Conservation (phyloP, 495 filamentous ascomycete genomes). For the Xylaria sp. region DNA sequence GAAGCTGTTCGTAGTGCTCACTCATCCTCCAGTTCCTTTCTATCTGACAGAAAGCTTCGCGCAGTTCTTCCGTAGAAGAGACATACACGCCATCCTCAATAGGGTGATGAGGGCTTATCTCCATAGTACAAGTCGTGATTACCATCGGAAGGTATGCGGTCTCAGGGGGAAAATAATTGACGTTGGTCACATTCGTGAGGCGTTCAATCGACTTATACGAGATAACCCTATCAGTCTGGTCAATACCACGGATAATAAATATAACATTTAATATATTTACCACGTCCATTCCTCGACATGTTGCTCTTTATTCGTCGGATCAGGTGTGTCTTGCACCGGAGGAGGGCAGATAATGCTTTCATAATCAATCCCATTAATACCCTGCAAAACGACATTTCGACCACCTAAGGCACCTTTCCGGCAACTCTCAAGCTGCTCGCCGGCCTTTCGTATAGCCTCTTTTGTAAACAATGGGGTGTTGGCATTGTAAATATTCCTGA, state of each 20-base stretch:
- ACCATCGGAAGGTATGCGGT: conserved; percentile 7
- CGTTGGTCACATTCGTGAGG: not conserved
- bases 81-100: not conserved
- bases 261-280: conserved; percentile 7
- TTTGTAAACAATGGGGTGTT: not conserved
- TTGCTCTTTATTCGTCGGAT: not conserved
- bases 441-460: conserved; percentile 2
- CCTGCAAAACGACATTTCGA: not conserved
- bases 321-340: not conserved
- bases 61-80: conserved; percentile 15
- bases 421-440: conserved; percentile 3
- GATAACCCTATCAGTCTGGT: not conserved
- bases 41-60: conserved; percentile 8
- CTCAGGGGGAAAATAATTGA: not conserved
- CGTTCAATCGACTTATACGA: not conserved
- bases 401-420: not conserved
- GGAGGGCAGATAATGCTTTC: not conserved
- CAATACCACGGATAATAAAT: not conserved
- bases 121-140: conserved; percentile 1
- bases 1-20: conserved; percentile 27
- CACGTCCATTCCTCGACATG: not conserved
- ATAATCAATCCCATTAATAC: conserved; percentile 5
- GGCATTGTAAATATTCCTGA: conserved; percentile 1
- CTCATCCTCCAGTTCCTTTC: conserved; percentile 25
- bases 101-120: not conserved